These are phyloP conservation scores for Juglanconis juglandina DNA, from an alignment of 2,329 filamentous ascomycete genomes.

Conservation along the genomic window DNA sequence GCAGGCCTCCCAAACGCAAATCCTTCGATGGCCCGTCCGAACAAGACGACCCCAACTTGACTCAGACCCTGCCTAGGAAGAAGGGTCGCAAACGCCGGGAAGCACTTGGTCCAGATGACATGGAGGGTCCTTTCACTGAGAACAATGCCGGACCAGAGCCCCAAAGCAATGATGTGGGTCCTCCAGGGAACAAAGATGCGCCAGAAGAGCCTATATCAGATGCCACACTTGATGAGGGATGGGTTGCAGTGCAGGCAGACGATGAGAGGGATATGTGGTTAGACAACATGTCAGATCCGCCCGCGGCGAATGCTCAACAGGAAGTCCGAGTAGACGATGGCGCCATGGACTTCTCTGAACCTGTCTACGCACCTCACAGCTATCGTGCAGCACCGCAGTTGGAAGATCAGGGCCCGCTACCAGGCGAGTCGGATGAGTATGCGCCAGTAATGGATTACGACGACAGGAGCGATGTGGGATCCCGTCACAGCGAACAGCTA, in stretches of 20 bases:
- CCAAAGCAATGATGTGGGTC: neutral
- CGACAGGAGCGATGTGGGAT: conserved; percentile 13
- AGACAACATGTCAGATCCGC: conserved; percentile 17
- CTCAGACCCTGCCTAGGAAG: conserved; percentile 25
- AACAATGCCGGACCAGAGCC: neutral
- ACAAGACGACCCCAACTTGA: conserved; percentile 26
- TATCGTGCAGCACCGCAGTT: neutral
- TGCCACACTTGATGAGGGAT: neutral
- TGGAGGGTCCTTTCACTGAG: conserved; percentile 21
- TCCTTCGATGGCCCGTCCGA: neutral
- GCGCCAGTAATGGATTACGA: conserved; percentile 9
- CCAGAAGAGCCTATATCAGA: neutral
- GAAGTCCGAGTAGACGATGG: conserved; percentile 1
- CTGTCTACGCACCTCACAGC: neutral
- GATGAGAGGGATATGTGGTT: conserved; percentile 21
- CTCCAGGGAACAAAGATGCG: neutral
- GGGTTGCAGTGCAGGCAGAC: conserved; percentile 10
- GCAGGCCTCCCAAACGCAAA: conserved; percentile 17
- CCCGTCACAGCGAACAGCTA: neutral
- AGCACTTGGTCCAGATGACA: conserved; percentile 23
- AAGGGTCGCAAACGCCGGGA: conserved; percentile 30
- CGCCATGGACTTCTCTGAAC: neutral
- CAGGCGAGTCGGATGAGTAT: conserved; percentile 10
- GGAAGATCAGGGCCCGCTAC: conserved; percentile 7
- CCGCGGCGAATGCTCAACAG: neutral